Conservation (phyloP, 805 yeast species). For the Naumovozyma castellii region DNA sequence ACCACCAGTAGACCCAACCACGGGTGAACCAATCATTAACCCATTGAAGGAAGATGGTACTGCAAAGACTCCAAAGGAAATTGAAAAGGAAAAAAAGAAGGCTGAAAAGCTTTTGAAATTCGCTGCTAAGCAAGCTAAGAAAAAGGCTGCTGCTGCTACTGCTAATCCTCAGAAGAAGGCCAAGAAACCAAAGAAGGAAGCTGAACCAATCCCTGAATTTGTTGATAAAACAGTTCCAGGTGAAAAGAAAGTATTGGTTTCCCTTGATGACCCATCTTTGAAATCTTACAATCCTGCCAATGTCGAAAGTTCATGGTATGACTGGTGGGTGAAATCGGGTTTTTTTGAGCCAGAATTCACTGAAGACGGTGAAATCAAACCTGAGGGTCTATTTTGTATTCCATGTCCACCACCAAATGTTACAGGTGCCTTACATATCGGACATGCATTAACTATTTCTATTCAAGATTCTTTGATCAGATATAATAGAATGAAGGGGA, state of each 20-base stretch:
- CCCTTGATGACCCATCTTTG: conserved; percentile 84
- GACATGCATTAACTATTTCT: conserved; percentile 92
- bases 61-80: conserved; percentile 66
- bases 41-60: conserved; percentile 34
- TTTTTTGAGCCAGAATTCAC: conserved; percentile 80
- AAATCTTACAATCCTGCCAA: conserved; percentile 88
- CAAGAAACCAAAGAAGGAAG: conserved; percentile 54
- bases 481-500: conserved; percentile 94
- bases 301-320: conserved; percentile 95
- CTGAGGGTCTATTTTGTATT: conserved; percentile 78
- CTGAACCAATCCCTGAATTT: conserved; percentile 73
- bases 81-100: conserved; percentile 79
- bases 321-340: conserved; percentile 90
- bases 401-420: conserved; percentile 99
- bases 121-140: conserved; percentile 71
- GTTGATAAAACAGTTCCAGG: conserved; percentile 79
- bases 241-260: conserved; percentile 79
- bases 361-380: conserved; percentile 61
- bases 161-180: conserved; percentile 47
- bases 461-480: conserved; percentile 91
- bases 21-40: conserved; percentile 31
- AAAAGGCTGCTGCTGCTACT: conserved; percentile 37
- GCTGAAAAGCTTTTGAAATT: conserved; percentile 84
- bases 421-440: conserved; percentile 97
- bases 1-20: conserved; percentile 30